Evolutionary conservation across 2,329 filamentous ascomycete genomes (phyloP), one percentile per base, ranked within the genome.

Genomic region (Calonectria pseudoturangicola): DNA sequence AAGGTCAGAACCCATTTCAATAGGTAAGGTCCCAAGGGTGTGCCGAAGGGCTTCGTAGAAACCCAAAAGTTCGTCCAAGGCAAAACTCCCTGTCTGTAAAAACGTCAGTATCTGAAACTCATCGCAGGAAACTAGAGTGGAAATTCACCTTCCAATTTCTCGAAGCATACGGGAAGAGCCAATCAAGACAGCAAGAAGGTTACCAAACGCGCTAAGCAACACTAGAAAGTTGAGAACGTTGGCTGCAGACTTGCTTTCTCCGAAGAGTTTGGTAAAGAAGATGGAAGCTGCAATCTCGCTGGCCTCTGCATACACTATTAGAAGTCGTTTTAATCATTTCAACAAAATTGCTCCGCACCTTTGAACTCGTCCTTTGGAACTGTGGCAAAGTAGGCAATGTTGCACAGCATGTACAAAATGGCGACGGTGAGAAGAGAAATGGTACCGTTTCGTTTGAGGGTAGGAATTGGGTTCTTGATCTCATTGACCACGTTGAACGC

Each of bases 401-500:
- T 92, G 73, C 87, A 89, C 1, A 92, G 81, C 18, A 91, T 85
- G 79, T 92, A 92, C 0, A 92, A 81, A 0, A 88, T 80, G 0
- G 89, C 86, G 1, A 92, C 89, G 0, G 89, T 79, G 0, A 87
- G 56, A 1, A 92, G 82, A 0, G 90, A 89, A 2, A 87, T 77
- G 2, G 86, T 84, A 8, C 86, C 89, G 72, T 86, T 85, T 77
- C 81, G 86, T 62, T 88, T 88, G 25, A 92, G 85, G 0, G 87
- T 88, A 39, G 86, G 88, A 36, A 92, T 85, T 0, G 91, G 91
- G 73, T 91, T 89, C 85, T 90, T 88, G 74, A 92, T 88, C 80
- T 92, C 91, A 66, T 91, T 91, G 70, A 90, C 88, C 4, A 92
- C 86, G 73, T 91, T 91, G 82, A 92, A 92, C 0, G 90, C 89